A percentile compares a stretch with the other conserved stretches of the same genome.
Conservation (phyloP, 495 filamentous ascomycete species). For the Emericellopsis terricola region DNA sequence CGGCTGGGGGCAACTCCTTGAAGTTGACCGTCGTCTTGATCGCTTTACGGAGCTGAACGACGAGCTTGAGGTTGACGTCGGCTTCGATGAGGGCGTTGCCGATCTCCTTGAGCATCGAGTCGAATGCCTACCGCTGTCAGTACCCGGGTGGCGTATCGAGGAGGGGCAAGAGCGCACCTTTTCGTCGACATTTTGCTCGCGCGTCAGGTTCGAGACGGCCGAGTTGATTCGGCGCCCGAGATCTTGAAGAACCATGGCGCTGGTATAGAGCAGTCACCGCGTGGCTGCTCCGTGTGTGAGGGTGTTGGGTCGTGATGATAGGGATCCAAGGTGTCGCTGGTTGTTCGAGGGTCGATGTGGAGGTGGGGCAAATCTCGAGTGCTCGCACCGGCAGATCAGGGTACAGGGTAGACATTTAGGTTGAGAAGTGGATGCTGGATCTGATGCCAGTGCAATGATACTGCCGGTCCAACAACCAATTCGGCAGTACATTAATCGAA, state of each 20-base stretch:
- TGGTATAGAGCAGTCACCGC: not conserved
- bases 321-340: too few species aligned
- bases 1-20: constrained; percentile 65
- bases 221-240: constrained; percentile 94
- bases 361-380: too few species aligned
- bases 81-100: constrained; percentile 84
- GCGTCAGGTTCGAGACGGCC: constrained; percentile 83
- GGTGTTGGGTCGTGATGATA: too few species aligned
- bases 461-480: too few species aligned
- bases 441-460: too few species aligned
- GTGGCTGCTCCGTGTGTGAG: too few species aligned
- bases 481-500: too few species aligned
- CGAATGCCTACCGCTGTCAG: constrained; percentile 54
- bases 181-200: constrained; percentile 84
- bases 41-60: constrained; percentile 77
- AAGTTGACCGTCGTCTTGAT: constrained; percentile 87
- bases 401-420: too few species aligned
- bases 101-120: constrained; percentile 95
- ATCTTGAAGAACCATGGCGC: constrained; percentile 89
- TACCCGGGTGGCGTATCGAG: constrained; percentile 3
- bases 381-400: too few species aligned
- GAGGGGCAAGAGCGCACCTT: constrained; percentile 38
- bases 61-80: constrained; percentile 92
- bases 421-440: too few species aligned
- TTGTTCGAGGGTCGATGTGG: too few species aligned